Conservation (phyloP, 2,329 filamentous ascomycete species). For the Alternaria burnsii region DNA sequence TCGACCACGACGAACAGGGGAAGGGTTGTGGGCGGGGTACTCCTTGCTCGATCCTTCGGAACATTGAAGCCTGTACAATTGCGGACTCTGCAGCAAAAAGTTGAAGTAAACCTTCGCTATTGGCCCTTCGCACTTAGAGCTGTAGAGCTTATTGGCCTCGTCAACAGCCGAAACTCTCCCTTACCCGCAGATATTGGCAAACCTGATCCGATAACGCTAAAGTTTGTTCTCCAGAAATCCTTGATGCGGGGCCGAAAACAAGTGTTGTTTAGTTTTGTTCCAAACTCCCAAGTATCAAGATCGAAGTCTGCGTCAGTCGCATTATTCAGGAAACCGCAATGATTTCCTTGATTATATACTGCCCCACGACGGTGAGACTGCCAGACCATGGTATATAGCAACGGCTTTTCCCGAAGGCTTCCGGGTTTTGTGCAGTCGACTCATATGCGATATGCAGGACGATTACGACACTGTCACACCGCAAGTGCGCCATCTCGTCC, state of each 20-base stretch:
- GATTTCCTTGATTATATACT: not conserved
- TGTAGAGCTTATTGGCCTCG: not conserved
- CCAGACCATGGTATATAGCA: not conserved
- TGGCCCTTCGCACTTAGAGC: not conserved
- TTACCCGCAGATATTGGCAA: not conserved
- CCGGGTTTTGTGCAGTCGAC: not conserved
- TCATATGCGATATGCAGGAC: not conserved
- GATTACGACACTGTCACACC: not conserved
- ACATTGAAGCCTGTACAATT: not conserved
- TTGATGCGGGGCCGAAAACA: not conserved
- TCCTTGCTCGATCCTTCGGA: not conserved
- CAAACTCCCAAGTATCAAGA: not conserved
- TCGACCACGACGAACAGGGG: not conserved
- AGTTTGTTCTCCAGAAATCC: not conserved
- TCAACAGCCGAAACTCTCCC: not conserved
- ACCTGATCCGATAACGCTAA: not conserved
- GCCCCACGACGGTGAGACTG: not conserved
- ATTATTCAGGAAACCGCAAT: not conserved
- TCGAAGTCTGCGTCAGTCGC: not conserved
- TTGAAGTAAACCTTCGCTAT: not conserved
- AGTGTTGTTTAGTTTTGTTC: not conserved
- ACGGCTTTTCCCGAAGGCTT: not conserved
- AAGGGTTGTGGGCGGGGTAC: not conserved
- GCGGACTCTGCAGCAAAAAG: not conserved
- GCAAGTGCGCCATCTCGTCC: not conserved